Conservation (phyloP, 192 early-diverging fungal genomes). For the Coemansia sp. region DNA sequence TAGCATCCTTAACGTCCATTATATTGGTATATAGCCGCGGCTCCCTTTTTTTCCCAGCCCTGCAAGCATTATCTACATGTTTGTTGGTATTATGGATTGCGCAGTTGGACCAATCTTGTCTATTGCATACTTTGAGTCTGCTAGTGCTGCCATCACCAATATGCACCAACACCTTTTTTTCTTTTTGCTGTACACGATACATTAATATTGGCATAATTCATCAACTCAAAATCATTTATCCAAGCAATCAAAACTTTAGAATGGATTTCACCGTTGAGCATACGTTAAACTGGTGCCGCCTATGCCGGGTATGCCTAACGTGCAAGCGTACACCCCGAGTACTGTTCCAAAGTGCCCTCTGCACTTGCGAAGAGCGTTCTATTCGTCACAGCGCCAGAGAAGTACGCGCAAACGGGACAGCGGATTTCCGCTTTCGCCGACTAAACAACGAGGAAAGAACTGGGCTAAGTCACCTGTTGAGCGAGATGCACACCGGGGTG, state of each 20-base stretch:
- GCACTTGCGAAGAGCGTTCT: slow-evolving; percentile 18
- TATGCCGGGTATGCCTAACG: slow-evolving; percentile 36
- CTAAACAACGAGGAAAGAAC: slow-evolving; percentile 16
- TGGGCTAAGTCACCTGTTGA: slow-evolving; percentile 10
- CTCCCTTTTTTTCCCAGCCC: background rate
- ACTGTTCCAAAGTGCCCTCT: slow-evolving; percentile 11
- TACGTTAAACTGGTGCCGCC: slow-evolving; percentile 47
- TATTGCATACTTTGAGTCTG: slow-evolving; percentile 1
- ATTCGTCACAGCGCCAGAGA: slow-evolving; percentile 24
- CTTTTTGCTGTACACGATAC: background rate
- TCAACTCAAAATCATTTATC: too few species aligned
- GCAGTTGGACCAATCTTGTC: background rate
- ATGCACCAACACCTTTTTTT: background rate
- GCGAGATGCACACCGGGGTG: slow-evolving; percentile 8
- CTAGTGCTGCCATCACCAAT: background rate
- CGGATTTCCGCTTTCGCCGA: slow-evolving; percentile 43
- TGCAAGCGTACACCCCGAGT: slow-evolving; percentile 26
- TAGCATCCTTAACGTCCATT: background rate
- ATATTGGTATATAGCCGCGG: background rate
- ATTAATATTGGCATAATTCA: background rate
- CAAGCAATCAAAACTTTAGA: background rate
- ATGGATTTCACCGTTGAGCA: slow-evolving; percentile 10
- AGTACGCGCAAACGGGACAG: slow-evolving; percentile 24
- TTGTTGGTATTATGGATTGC: background rate
- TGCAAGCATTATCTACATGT: background rate